phyloP scores from a whole-genome alignment of 345 rosid species.

The Citrus medica region DNA sequence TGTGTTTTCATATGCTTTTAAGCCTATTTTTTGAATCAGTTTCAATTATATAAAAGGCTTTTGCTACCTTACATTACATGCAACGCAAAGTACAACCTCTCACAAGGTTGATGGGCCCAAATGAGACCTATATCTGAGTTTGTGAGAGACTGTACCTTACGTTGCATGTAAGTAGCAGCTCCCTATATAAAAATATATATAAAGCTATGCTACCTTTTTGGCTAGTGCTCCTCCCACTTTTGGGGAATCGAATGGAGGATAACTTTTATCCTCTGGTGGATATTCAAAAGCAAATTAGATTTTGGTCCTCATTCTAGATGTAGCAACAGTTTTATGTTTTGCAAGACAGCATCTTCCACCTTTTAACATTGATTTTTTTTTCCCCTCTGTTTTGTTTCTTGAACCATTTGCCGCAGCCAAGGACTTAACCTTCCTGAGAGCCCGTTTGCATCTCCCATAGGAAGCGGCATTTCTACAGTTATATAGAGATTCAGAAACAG shows the following conservation, averaged over 20 bases:
- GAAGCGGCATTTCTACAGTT: constrained; percentile 65
- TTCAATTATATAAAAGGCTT: neutral
- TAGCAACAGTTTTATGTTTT: neutral
- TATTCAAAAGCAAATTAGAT: neutral
- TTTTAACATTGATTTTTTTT: neutral
- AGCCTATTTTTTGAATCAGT: neutral
- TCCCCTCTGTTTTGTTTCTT: neutral
- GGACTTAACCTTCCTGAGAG: constrained; percentile 82
- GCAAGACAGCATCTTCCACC: neutral
- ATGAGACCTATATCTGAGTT: too few relatives aligned
- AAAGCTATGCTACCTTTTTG: neutral
- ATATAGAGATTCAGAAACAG: constrained; percentile 52
- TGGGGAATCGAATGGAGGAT: neutral
- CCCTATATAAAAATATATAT: neutral
- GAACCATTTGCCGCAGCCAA: constrained; percentile 35
- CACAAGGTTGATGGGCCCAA: too few relatives aligned
- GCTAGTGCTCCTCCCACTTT: neutral
- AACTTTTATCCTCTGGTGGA: neutral
- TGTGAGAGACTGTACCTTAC: too few relatives aligned
- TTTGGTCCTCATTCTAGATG: neutral
- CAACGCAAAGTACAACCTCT: too few relatives aligned
- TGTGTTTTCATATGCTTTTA: constrained; percentile 14
- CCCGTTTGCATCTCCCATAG: constrained; percentile 66
- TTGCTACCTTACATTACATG: too few relatives aligned
- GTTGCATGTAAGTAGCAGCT: too few relatives aligned